A percentile compares a stretch with the other conserved stretches of the same genome.
These are phyloP conservation scores for Debaryomyces udenii DNA, from an alignment of 1,139 yeast species.

Conservation along the genomic window DNA sequence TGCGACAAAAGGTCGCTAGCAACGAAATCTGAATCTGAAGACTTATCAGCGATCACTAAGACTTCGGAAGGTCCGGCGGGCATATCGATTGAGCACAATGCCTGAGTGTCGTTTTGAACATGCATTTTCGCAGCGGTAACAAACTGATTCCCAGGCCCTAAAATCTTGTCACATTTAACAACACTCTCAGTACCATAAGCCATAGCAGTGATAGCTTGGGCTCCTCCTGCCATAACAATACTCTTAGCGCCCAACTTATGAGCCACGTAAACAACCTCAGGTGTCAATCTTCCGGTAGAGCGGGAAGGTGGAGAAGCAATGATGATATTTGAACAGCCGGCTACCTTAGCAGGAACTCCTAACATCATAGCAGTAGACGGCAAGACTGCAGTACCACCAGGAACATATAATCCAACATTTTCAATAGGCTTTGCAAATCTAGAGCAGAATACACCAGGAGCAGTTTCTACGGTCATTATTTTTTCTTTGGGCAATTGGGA, in stretches of 20 bases:
- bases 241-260: slow-evolving; percentile 90
- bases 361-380: slow-evolving; percentile 98
- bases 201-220: slow-evolving; percentile 98
- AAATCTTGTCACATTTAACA: slow-evolving; percentile 91
- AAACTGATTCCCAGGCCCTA: slow-evolving; percentile 99
- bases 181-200: slow-evolving; percentile 95
- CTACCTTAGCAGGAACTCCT: slow-evolving; percentile 99
- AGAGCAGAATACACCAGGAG: slow-evolving; percentile 92
- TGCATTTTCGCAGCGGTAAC: slow-evolving; percentile 99
- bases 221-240: slow-evolving; percentile 97
- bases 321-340: slow-evolving; percentile 92
- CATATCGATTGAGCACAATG: slow-evolving; percentile 96
- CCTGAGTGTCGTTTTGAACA: slow-evolving; percentile 93
- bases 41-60: slow-evolving; percentile 82
- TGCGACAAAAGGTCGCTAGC: slow-evolving; percentile 94
- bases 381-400: slow-evolving; percentile 98
- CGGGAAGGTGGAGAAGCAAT: slow-evolving; percentile 97
- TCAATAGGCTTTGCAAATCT: slow-evolving; percentile 95
- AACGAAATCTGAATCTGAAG: slow-evolving; percentile 91
- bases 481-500: slow-evolving; percentile 80
- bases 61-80: slow-evolving; percentile 99
- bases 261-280: slow-evolving; percentile 97
- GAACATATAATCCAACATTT: slow-evolving; percentile 91
- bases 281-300: slow-evolving; percentile 87
- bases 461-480: slow-evolving; percentile 83